phyloP scores from a whole-genome alignment of 164 flowering plant genomes.

The Sedum album region DNA sequence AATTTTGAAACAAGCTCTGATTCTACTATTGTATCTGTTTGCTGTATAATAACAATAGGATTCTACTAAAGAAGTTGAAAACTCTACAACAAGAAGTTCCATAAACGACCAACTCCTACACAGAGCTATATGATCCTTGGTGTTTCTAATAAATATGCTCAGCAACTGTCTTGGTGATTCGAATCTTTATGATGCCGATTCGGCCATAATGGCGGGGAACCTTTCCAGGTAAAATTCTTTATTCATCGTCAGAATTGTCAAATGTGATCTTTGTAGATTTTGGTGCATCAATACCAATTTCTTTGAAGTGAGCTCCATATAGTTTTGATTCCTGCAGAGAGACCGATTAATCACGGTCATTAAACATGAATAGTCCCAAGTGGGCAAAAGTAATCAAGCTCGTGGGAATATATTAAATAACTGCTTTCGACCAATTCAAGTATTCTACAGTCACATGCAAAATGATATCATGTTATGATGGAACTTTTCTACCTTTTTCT shows the following conservation, averaged over 20 bases:
- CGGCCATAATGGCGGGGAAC: neutral
- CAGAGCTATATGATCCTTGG: neutral
- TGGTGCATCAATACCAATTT: constrained; percentile 70
- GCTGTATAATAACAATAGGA: too few relatives aligned
- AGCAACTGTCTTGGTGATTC: neutral
- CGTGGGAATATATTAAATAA: neutral
- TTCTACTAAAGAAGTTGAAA: too few relatives aligned
- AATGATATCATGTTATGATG: neutral
- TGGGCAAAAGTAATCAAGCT: too few relatives aligned
- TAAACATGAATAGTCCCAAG: neutral
- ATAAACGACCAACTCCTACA: too few relatives aligned
- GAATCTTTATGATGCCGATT: neutral
- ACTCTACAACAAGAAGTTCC: too few relatives aligned
- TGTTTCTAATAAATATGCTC: neutral
- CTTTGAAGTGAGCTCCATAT: constrained; percentile 89
- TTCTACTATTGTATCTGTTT: too few relatives aligned
- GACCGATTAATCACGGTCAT: neutral
- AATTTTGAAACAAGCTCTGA: neutral
- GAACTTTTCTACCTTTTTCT: constrained; percentile 67
- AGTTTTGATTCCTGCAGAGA: constrained; percentile 83
- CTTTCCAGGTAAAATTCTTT: neutral
- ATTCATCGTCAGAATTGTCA: constrained; percentile 69
- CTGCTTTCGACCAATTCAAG: neutral
- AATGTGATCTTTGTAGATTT: constrained; percentile 79
- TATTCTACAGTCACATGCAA: too few relatives aligned